Conservation (phyloP, 345 rosid genomes). For the Lepidium sativum region DNA sequence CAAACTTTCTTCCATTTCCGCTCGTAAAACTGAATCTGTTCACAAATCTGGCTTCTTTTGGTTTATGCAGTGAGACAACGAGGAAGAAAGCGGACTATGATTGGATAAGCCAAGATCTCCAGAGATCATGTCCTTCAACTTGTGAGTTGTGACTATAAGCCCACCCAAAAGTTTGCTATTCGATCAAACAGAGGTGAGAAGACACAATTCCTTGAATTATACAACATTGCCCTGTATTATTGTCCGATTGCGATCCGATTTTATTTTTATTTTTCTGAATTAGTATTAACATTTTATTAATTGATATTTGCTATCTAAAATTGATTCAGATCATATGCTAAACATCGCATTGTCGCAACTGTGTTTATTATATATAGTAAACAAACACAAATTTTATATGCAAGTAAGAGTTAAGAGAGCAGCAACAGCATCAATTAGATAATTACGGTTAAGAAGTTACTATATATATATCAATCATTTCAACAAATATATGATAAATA, state of each 20-base stretch:
- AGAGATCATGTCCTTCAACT: not conserved
- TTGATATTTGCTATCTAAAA: too few relatives aligned
- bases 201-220: not conserved
- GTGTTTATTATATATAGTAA: too few relatives aligned
- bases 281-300: too few relatives aligned
- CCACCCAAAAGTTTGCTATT: not conserved
- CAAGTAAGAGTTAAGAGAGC: not conserved
- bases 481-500: constrained; percentile 15
- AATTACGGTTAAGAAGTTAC: constrained; percentile 1
- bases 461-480: not conserved
- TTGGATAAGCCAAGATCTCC: constrained; percentile 44
- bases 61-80: constrained; percentile 60
- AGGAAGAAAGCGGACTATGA: constrained; percentile 93
- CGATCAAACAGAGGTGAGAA: not conserved
- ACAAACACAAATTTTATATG: too few relatives aligned
- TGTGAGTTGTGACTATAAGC: not conserved
- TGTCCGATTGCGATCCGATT: not conserved
- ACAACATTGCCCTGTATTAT: not conserved
- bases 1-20: not conserved
- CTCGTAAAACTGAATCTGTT: not conserved
- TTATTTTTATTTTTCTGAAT: too few relatives aligned
- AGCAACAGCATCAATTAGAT: not conserved
- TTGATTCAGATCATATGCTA: too few relatives aligned
- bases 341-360: too few relatives aligned
- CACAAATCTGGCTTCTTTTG: not conserved